Evolutionary conservation across 306 rosid species (phyloP), one percentile per base, ranked within the genome.

Genomic region (Castanea mollissima): DNA sequence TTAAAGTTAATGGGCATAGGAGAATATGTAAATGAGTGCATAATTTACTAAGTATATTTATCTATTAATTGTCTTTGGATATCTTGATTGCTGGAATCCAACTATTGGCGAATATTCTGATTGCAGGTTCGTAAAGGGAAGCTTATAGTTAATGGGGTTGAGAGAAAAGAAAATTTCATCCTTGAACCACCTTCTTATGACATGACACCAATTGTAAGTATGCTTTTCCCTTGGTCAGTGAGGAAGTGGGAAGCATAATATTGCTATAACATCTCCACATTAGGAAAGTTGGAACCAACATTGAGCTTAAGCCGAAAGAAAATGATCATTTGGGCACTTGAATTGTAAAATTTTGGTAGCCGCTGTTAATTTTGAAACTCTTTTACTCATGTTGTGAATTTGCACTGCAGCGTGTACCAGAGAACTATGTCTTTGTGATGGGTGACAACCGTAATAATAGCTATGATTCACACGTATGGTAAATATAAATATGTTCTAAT

Each of bases 361-460:
- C 1, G 20, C 75, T 52, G 60, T 59, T 81, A 7, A 79, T 65
- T 31, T 65, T 49, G 62, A 64, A 80, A 44, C 80, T 55, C 75
- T 81, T 64, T 7, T 21, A 70, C 52, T 74, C 60, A 78, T 58
- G 57, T 41, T 77, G 23, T 54, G 7, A 80, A 18, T 55, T 56
- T 80, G 57, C 41, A 19, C 71, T 80, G 81, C 88, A 96, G 99
- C 90, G 83, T 51, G 98, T 96, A 46, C 98, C 99, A 5, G 90
- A 96, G 73, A 88, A 90, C 72, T 84, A 86, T 4, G 96, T 96
- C 10, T 95, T 96, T 81, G 99, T 93, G 86, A 96, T 96, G 99
- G 99, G 98, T 41, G 99, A 96, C 85, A 96, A 96, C 85, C 93
- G 99, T 80, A 96, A 96, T 74, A 96, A 96, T 88, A 93, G 99